Evolutionary conservation across 2,329 filamentous ascomycete species (phyloP).

Genomic region (Alternaria atra): DNA sequence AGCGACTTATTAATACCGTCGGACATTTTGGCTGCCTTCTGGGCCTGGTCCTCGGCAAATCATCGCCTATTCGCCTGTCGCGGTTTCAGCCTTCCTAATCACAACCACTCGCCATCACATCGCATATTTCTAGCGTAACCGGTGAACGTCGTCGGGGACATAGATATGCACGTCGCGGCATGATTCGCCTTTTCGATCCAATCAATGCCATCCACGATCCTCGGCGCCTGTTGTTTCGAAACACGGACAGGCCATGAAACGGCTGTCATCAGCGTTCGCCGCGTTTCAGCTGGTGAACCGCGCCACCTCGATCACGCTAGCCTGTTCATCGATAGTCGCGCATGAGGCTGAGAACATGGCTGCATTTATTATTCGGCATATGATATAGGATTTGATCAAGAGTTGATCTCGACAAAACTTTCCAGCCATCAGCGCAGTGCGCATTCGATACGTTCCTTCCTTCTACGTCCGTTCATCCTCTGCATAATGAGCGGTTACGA

Average conservation of each 20-base stretch:
- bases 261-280: conserved; percentile 12
- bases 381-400: neutral
- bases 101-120: conserved; percentile 12
- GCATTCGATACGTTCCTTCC: neutral
- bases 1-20: neutral
- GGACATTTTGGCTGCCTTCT: neutral
- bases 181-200: neutral
- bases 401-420: neutral
- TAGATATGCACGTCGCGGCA: conserved; percentile 7
- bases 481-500: conserved; percentile 20
- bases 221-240: conserved; percentile 27
- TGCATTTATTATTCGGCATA: conserved; percentile 4
- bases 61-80: conserved; percentile 6
- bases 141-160: conserved; percentile 12
- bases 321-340: neutral
- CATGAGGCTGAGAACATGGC: conserved; percentile 7
- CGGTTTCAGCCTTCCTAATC: conserved; percentile 21
- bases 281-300: conserved; percentile 41
- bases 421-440: neutral
- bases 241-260: conserved; percentile 28
- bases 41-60: conserved; percentile 14
- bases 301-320: conserved; percentile 22
- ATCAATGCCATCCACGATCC: conserved; percentile 16
- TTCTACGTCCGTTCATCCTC: neutral
- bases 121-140: conserved; percentile 5